Base-by-base conservation (phyloP, 306 rosid genomes). In the Medicago lupulina region DNA sequence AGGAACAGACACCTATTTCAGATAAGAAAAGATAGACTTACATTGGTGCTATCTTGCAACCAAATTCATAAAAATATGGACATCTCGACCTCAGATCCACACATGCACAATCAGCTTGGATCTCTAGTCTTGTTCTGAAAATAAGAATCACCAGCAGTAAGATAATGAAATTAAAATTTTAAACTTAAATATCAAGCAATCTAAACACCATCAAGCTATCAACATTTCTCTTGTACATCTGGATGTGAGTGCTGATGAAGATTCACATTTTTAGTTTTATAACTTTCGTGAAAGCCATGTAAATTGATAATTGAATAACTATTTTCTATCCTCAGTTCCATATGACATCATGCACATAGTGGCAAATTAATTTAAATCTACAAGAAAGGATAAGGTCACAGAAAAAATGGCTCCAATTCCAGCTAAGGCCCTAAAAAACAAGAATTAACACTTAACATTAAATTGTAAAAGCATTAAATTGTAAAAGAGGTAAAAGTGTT, bases 11-110 rank as follows among this genome's bases (percentile, higher is more conserved):
- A 57, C 44, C 25, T 60, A 34, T 75, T 64, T 62, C 74, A 50
- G 39, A 51, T 55, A 47, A 60, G 38, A 77, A 78, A 81, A 34
- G 61, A 69, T 16, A 44, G 47, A 86, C 96, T 90, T 63, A 90
- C 98, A 89, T 38, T 64, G 96, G 97, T 76, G 96, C 97, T 68
- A 95, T 80, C 88, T 92, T 95, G 92, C 97, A 95, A 86, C 98
- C 98, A 81, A 92, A 92, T 83, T 95, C 98, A 46, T 92, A 95
- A 69, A 95, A 95, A 81, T 84, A 90, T 63, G 83, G 87, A 77
- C 98, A 86, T 75, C 92, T 87, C 60, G 96, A 92, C 86, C 89
- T 88, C 72, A 95, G 82, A 85, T 95, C 90, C 73, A 92, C 98
- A 76, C 80, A 71, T 61, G 87, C 90, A 17, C 91, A 88, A 77